phyloP scores from a whole-genome alignment of 2,329 filamentous ascomycete species.

The Verticillium nonalfalfae region DNA sequence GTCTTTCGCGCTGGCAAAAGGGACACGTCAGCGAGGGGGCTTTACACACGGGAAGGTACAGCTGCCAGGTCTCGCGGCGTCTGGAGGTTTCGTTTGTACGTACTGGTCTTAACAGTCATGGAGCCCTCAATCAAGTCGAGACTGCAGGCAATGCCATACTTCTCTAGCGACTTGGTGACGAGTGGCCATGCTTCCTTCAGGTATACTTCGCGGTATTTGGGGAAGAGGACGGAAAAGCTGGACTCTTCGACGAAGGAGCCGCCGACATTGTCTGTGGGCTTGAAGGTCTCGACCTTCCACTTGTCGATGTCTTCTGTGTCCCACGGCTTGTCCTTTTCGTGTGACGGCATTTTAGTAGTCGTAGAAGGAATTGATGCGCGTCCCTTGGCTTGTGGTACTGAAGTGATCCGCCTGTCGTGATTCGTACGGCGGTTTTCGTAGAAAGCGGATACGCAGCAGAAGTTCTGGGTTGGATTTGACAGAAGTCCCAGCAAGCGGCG shows the following conservation, averaged over 20 bases:
- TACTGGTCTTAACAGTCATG: conserved; percentile 94
- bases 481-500: not conserved
- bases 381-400: not conserved
- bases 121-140: conserved; percentile 92
- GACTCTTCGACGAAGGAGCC: conserved; percentile 92
- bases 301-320: conserved; percentile 97
- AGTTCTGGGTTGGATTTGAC: not conserved
- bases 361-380: not conserved
- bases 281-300: conserved; percentile 89
- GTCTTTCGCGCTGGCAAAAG: conserved; percentile 53
- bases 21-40: not conserved
- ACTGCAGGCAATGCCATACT: conserved; percentile 81
- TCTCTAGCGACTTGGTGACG: conserved; percentile 80
- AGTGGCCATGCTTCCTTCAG: conserved; percentile 90
- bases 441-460: not conserved
- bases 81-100: conserved; percentile 45
- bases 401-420: not conserved
- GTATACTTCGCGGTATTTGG: conserved; percentile 94
- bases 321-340: conserved; percentile 89
- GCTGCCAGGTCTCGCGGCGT: no score
- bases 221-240: conserved; percentile 80
- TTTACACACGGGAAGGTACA: no score
- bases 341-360: conserved; percentile 63
- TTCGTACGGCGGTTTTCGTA: not conserved
- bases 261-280: conserved; percentile 73